Conservation (phyloP, 1,284 basidiomycete genomes). For the Amylostereum areolatum region DNA sequence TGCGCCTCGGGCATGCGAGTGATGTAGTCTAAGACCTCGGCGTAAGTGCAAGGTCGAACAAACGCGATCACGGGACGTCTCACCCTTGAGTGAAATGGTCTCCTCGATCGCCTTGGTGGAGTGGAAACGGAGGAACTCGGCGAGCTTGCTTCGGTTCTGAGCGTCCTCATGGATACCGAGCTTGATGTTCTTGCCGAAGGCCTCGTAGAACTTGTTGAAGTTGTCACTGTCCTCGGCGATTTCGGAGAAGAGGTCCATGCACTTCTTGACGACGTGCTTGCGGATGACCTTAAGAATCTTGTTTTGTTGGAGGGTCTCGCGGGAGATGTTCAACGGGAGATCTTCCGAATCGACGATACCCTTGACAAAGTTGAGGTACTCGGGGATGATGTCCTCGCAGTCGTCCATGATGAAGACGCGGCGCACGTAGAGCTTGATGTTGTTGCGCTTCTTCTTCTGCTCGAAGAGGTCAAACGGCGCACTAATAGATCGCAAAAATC, state of each 20-base stretch:
- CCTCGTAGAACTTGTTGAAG: conserved; percentile 95
- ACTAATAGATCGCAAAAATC: conserved; percentile 33
- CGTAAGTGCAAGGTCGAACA: conserved; percentile 1
- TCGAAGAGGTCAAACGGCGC: conserved; percentile 99
- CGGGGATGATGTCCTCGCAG: conserved; percentile 99
- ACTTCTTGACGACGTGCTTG: conserved; percentile 99
- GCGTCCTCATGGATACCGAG: conserved; percentile 99
- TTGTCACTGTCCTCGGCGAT: conserved; percentile 99
- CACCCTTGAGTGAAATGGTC: conserved; percentile 90
- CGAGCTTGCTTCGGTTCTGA: conserved; percentile 98
- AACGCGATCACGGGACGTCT: conserved; percentile 16
- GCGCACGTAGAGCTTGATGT: conserved; percentile 99
- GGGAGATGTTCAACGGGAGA: conserved; percentile 98
- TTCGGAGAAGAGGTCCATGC: conserved; percentile 91
- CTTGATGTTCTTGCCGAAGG: conserved; percentile 97
- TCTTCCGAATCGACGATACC: conserved; percentile 99
- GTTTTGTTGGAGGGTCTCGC: conserved; percentile 99
- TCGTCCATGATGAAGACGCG: conserved; percentile 99
- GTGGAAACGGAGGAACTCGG: conserved; percentile 98
- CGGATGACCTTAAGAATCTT: conserved; percentile 99
- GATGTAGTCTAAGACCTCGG: conserved; percentile 77
- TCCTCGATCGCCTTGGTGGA: conserved; percentile 95
- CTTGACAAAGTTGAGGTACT: conserved; percentile 99
- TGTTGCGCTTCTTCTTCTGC: conserved; percentile 99
- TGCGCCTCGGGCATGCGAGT: conserved; percentile 99